Evolutionary conservation across 805 yeast species (phyloP).

Genomic region (Yarrowia sp.): DNA sequence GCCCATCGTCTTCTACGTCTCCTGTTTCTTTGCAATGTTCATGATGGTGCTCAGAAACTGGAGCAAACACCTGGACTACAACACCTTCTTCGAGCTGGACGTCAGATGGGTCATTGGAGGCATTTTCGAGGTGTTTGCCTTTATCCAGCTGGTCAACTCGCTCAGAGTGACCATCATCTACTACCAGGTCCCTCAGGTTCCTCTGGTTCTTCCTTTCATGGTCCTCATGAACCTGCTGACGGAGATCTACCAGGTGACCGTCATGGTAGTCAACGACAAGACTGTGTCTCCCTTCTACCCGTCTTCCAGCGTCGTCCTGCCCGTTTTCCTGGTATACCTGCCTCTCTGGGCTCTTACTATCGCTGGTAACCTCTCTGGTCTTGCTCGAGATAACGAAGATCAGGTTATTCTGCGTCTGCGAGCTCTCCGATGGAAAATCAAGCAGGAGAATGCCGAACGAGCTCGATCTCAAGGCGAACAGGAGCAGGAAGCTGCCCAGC

Average conservation of each 20-base stretch:
- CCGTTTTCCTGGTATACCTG: slow-evolving; percentile 45
- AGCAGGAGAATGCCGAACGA: slow-evolving; percentile 36
- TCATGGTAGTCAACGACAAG: slow-evolving; percentile 40
- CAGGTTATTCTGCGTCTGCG: slow-evolving; percentile 42
- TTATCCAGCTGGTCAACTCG: slow-evolving; percentile 41
- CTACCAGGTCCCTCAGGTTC: slow-evolving; percentile 43
- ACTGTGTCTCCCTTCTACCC: slow-evolving; percentile 45
- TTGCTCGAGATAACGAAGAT: slow-evolving; percentile 45
- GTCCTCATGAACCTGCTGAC: slow-evolving; percentile 37
- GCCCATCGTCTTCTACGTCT: slow-evolving; percentile 45
- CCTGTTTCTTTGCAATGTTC: slow-evolving; percentile 44
- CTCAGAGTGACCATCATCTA: slow-evolving; percentile 42
- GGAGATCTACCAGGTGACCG: slow-evolving; percentile 25
- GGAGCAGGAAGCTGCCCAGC: slow-evolving; percentile 24
- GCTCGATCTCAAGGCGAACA: slow-evolving; percentile 17
- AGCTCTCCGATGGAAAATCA: slow-evolving; percentile 32
- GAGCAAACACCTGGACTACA: slow-evolving; percentile 40
- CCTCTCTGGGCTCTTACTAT: slow-evolving; percentile 44
- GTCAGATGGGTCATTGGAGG: slow-evolving; percentile 47
- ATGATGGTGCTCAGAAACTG: slow-evolving; percentile 47
- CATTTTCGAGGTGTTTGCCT: slow-evolving; percentile 44
- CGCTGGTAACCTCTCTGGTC: slow-evolving; percentile 45
- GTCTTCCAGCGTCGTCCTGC: slow-evolving; percentile 42
- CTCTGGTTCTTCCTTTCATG: slow-evolving; percentile 42
- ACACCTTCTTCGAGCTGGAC: slow-evolving; percentile 41